Percentiles rank a stretch among this genome's conserved stretches.
These are phyloP conservation scores for Punctularia strigosozonata DNA, from an alignment of 768 basidiomycete species.

Conservation along the genomic window DNA sequence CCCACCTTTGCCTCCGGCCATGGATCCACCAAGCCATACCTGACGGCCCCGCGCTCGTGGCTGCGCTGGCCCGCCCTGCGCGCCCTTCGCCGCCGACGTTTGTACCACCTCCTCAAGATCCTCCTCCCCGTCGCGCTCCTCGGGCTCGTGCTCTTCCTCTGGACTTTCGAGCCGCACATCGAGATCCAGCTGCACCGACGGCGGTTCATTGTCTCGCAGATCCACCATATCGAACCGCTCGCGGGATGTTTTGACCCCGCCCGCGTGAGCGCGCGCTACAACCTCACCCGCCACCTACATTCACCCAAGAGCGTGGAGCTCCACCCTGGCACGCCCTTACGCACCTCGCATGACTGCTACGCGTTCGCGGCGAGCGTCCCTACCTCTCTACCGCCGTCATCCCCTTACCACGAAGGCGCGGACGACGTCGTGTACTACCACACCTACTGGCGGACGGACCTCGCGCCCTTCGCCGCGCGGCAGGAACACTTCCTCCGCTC, in stretches of 20 bases:
- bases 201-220: conserved; percentile 69
- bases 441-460: conserved; percentile 90
- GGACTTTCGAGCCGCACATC: conserved; percentile 65
- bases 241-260: conserved; percentile 63
- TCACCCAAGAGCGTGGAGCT: conserved; percentile 57
- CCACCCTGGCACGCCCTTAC: conserved; percentile 70
- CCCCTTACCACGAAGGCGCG: conserved; percentile 9
- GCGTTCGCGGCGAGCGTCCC: conserved; percentile 77
- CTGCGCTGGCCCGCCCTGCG: too few relatives aligned
- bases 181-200: conserved; percentile 74
- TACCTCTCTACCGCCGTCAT: conserved; percentile 10
- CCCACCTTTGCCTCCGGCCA: too few relatives aligned
- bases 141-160: conserved; percentile 32
- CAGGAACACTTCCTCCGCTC: conserved; percentile 90
- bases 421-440: conserved; percentile 62
- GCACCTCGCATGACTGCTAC: conserved; percentile 82
- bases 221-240: conserved; percentile 23
- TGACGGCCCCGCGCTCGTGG: too few relatives aligned
- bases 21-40: too few relatives aligned
- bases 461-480: conserved; percentile 66
- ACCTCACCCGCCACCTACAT: conserved; percentile 51
- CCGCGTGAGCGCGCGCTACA: conserved; percentile 54
- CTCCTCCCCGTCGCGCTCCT: conserved; percentile 20
- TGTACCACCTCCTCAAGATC: too few relatives aligned
- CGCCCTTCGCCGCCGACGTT: too few relatives aligned